Evolutionary conservation across 139 green algal genomes (phyloP), one percentile per base, ranked within the genome.

Genomic region (Micractinium sp.): DNA sequence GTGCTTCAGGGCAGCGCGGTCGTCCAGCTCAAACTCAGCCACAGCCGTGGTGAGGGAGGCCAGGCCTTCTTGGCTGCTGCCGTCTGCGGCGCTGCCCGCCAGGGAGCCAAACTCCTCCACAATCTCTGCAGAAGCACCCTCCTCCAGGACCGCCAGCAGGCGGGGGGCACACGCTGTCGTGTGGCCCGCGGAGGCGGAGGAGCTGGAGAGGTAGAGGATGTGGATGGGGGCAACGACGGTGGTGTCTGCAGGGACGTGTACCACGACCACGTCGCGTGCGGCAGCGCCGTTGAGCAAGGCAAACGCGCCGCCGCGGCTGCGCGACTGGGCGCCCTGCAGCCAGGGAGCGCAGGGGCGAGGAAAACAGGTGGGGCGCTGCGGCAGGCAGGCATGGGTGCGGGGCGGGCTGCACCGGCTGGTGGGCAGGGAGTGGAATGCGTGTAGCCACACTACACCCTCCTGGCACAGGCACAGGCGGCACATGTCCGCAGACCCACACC

Each of bases 71-170:
- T n/a, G n/a, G n/a, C n/a, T n/a, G n/a, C n/a, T n/a, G 23, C 41
- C 82, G 35, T 41, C 81, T 41, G 12, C 60, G n/a, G 61, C 23
- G 69, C 85, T 25, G 71, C 63, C 4, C 35, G 19, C 47, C 60
- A 86, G 61, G 16, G 53, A 25, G 12, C 38, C 90, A 86, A 94
- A 97, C 92, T 99, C 97, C 92, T 99, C 96, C 0, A 98, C 89
- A 25, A 99, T 33, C 83, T 97, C 92, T 0, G 92, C 82, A 15
- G 53, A 66, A 0, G 95, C 88, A 12, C 85, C 82, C 38, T 85
- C 88, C 22, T 91, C 94, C 80, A 96, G 86, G 66, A 94, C 81
- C 60, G 97, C 82, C 82, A 98, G 93, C 77, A 97, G 78, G 14
- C 97, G 93, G 0, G 95, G 95, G 13, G 91, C 88, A 35, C 85